Evolutionary conservation across 1,284 basidiomycete genomes (phyloP).

Genomic region (Sporisorium reilianum): DNA sequence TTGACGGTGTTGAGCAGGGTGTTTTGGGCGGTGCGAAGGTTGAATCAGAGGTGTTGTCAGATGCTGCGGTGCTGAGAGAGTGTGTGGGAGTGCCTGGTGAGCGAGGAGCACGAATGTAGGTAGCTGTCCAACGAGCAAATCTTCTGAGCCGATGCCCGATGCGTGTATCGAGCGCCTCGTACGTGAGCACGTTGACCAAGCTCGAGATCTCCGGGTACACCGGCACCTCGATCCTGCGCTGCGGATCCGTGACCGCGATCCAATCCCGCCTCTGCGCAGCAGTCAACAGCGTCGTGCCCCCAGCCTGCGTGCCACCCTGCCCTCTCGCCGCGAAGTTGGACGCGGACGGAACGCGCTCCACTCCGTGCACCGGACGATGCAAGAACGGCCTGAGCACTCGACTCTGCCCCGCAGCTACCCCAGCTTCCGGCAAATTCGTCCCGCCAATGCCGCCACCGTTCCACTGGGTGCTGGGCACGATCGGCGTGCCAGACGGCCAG

Average conservation of each 20-base stretch:
- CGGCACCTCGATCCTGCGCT: conserved; percentile 32
- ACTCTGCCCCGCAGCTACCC: background rate
- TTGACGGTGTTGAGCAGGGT: background rate
- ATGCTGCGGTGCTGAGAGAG: background rate
- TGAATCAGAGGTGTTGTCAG: no score
- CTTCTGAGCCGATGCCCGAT: conserved; percentile 10
- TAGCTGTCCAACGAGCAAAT: conserved; percentile 16
- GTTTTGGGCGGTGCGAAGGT: background rate
- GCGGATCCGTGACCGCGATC: conserved; percentile 48
- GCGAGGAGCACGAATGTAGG: background rate
- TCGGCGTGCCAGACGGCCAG: conserved; percentile 31
- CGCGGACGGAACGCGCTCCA: conserved; percentile 1
- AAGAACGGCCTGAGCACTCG: conserved; percentile 13
- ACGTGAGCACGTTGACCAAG: conserved; percentile 25
- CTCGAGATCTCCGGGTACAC: conserved; percentile 40
- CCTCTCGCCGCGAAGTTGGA: background rate
- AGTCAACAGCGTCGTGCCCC: background rate
- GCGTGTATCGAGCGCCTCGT: conserved; percentile 31
- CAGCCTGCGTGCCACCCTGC: background rate
- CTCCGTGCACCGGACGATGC: background rate
- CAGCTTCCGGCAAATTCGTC: conserved; percentile 19
- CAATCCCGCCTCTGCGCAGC: conserved; percentile 42
- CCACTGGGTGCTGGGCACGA: conserved; percentile 37
- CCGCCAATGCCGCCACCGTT: conserved; percentile 46
- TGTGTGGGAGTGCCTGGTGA: background rate